Evolutionary conservation across 2,329 filamentous ascomycete genomes (phyloP), one percentile per base, ranked within the genome.

Genomic region (Rutstroemia sp.): DNA sequence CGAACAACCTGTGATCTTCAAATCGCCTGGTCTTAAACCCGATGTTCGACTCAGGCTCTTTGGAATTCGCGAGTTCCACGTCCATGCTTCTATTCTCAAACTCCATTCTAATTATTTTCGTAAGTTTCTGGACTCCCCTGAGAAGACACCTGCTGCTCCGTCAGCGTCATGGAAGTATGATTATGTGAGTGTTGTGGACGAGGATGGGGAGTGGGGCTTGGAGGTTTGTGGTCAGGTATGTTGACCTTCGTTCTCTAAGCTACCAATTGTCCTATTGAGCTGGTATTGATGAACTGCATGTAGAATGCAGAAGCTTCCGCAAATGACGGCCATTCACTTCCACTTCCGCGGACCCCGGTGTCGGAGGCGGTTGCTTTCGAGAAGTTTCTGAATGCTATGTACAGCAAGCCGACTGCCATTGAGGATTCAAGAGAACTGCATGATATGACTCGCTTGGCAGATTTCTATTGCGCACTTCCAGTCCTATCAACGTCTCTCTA

Each of bases 381-480:
- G 6, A 58, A 57, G 3, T 48, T 63, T 7, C 37, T 63, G 4
- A 58, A 51, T n/a, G 59, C 61, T 2, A 54, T 63, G n/a, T 60
- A 63, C 51, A 37, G 45, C 27, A 44, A 41, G 17, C 55, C 54
- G 4, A 60, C 55, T 34, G 54, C 12, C n/a, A 45, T 62, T 16
- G 19, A 37, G 16, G 39, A 27, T 16, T 41, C 50, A 8, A 9
- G 48, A 2, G 47, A 58, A n/a, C 25, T 62, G 5, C 16, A 37
- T 2, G 39, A 44, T 19, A 45, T 59, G 27, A 56, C 48, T 16
- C 25, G 51, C 17, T 46, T 61, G 10, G 59, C 59, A 8, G 57
- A 60, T 17, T 57, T 55, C 27, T 62, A 59, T 37, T 55, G 55
- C 45, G 51, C 55, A 19, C 48, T 62, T 6, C 58, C 57, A 2